These are phyloP conservation scores for Fusarium domesticum DNA, from an alignment of 2,329 filamentous ascomycete genomes.

Conservation along the genomic window DNA sequence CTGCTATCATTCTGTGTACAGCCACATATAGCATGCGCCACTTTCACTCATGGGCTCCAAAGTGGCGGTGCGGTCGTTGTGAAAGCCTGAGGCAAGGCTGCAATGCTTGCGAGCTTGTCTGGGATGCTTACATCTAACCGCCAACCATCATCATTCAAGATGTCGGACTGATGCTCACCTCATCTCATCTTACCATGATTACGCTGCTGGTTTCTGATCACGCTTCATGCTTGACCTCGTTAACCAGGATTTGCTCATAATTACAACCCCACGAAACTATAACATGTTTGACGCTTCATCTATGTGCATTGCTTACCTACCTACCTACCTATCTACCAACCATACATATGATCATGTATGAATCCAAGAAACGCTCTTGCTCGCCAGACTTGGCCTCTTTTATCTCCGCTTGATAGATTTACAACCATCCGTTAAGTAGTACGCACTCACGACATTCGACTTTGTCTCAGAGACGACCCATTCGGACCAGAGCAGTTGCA, in stretches of 20 bases:
- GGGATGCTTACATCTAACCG: slow-evolving; percentile 3
- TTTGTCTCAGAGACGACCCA: slow-evolving; percentile 10
- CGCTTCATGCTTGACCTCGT: slow-evolving; percentile 6
- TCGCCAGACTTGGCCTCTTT: slow-evolving; percentile 5
- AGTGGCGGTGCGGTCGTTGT: slow-evolving; percentile 7
- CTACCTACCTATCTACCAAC: not conserved
- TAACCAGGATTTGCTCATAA: slow-evolving; percentile 6
- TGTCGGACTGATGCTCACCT: not conserved
- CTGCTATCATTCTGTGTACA: slow-evolving; percentile 14
- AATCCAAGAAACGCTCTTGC: not conserved
- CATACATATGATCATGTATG: not conserved
- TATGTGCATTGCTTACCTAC: not conserved
- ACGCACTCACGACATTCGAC: slow-evolving; percentile 9
- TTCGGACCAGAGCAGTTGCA: slow-evolving; percentile 20
- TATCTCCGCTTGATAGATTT: slow-evolving; percentile 4
- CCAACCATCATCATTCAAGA: not conserved
- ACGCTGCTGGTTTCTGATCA: slow-evolving; percentile 5
- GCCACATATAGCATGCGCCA: slow-evolving; percentile 1
- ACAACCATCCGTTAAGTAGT: slow-evolving; percentile 1
- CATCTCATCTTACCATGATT: not conserved
- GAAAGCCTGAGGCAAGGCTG: slow-evolving; percentile 21
- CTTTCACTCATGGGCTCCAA: slow-evolving; percentile 3
- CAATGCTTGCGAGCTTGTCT: slow-evolving; percentile 5
- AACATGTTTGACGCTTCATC: slow-evolving; percentile 4
- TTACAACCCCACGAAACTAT: slow-evolving; percentile 8